phyloP scores from a whole-genome alignment of 2,329 filamentous ascomycete genomes.

The Apiospora marii region DNA sequence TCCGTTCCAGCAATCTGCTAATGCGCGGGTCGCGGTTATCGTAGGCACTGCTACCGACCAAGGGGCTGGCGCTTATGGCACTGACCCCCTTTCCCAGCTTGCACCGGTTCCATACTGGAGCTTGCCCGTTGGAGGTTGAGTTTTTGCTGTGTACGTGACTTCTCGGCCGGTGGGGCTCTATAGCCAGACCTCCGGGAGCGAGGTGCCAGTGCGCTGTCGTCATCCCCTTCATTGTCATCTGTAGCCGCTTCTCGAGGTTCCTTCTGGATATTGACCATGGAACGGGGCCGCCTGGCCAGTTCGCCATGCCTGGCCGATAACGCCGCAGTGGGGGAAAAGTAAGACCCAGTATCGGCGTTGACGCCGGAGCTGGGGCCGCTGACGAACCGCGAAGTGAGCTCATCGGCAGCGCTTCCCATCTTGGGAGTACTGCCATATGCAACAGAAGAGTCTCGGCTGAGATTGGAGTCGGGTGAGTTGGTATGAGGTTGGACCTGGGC shows the following conservation, averaged over 20 bases:
- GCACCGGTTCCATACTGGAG: conserved; percentile 72
- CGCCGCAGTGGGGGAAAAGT: conserved; percentile 51
- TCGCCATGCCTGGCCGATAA: conserved; percentile 44
- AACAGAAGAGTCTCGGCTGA: conserved; percentile 49
- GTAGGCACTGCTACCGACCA: conserved; percentile 62
- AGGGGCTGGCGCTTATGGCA: conserved; percentile 52
- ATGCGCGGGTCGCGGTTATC: conserved; percentile 70
- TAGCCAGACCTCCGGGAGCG: conserved; percentile 49
- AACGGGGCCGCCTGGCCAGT: conserved; percentile 50
- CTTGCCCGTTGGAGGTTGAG: conserved; percentile 77
- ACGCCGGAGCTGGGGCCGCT: conserved; percentile 58
- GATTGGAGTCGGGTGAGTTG: conserved; percentile 45
- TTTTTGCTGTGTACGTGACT: conserved; percentile 78
- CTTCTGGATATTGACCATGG: conserved; percentile 48
- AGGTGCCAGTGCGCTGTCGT: conserved; percentile 57
- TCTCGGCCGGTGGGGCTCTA: conserved; percentile 56
- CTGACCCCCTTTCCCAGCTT: conserved; percentile 50
- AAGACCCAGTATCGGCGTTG: conserved; percentile 58
- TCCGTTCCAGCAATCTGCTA: conserved; percentile 71
- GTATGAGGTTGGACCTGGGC: conserved; percentile 54
- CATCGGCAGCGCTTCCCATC: conserved; percentile 51
- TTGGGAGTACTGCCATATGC: conserved; percentile 46
- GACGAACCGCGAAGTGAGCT: conserved; percentile 68
- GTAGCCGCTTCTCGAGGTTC: conserved; percentile 38
- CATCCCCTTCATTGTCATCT: conserved; percentile 45